A percentile compares a stretch with the other conserved stretches of the same genome.
phyloP scores from a whole-genome alignment of 768 basidiomycete species.

The Hemileccinum rubropunctum region DNA sequence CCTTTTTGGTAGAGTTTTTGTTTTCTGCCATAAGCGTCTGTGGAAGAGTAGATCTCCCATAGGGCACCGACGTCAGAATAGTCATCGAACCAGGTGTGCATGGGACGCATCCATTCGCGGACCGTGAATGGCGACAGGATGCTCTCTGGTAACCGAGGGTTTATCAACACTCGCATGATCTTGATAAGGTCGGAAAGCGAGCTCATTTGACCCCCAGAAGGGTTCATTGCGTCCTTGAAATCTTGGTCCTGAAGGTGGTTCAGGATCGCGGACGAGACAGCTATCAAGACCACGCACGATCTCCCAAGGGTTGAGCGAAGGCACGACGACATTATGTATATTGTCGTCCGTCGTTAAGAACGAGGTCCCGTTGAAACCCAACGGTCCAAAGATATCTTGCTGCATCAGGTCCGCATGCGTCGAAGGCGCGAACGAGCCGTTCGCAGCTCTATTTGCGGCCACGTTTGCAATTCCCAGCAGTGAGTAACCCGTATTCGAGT shows the following conservation, averaged over 20 bases:
- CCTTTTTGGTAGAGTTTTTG: conserved; percentile 29
- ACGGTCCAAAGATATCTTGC: conserved; percentile 48
- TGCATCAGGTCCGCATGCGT: conserved; percentile 44
- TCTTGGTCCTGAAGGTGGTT: conserved; percentile 34
- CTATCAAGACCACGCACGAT: conserved; percentile 28
- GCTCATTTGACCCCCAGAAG: conserved; percentile 50
- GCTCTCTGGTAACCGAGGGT: conserved; percentile 36
- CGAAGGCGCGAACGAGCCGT: conserved; percentile 16
- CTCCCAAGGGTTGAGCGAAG: conserved; percentile 33
- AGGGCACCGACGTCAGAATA: conserved; percentile 40
- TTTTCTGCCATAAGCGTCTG: conserved; percentile 30
- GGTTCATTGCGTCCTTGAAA: conserved; percentile 39
- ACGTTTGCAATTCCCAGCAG: conserved; percentile 37
- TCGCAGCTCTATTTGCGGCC: conserved; percentile 27
- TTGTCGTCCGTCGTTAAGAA: conserved; percentile 40
- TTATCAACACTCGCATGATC: conserved; percentile 44
- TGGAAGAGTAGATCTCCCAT: conserved; percentile 41
- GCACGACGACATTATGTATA: conserved; percentile 38
- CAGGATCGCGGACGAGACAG: background rate
- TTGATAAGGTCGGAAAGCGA: conserved; percentile 45
- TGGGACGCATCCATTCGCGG: conserved; percentile 43
- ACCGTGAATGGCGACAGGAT: conserved; percentile 34
- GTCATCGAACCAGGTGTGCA: conserved; percentile 37
- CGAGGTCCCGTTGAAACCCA: conserved; percentile 42
- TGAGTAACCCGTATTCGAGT: conserved; percentile 39